phyloP scores from a whole-genome alignment of 2,329 filamentous ascomycete genomes.

The Diaporthe vexans region DNA sequence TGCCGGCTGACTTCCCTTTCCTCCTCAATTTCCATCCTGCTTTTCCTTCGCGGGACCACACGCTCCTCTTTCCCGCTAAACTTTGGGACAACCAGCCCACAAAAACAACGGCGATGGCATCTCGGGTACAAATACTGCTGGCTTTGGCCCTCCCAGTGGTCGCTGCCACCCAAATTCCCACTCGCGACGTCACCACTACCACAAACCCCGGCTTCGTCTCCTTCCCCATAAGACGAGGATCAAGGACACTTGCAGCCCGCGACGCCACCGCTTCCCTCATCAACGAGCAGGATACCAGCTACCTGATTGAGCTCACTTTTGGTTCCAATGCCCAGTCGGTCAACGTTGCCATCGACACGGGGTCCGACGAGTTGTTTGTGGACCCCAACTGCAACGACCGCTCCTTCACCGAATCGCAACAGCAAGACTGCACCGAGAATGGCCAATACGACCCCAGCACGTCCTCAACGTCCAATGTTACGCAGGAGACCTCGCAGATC shows the following conservation, averaged over 20 bases:
- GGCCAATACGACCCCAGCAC: constrained; percentile 55
- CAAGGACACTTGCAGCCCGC: constrained; percentile 37
- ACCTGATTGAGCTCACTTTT: constrained; percentile 53
- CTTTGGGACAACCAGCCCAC: background rate
- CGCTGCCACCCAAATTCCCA: constrained; percentile 13
- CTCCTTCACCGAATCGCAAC: constrained; percentile 47
- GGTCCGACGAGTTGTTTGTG: constrained; percentile 69
- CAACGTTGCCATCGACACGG: constrained; percentile 66
- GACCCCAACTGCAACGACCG: constrained; percentile 70
- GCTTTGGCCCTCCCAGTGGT: constrained; percentile 39
- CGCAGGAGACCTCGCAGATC: constrained; percentile 51
- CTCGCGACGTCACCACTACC: constrained; percentile 31
- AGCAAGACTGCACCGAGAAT: constrained; percentile 55
- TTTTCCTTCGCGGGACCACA: too few species aligned
- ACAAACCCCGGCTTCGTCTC: constrained; percentile 39
- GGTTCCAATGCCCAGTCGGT: constrained; percentile 64
- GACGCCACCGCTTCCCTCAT: constrained; percentile 39
- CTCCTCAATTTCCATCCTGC: background rate
- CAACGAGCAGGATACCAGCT: constrained; percentile 42
- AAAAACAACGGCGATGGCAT: constrained; percentile 2
- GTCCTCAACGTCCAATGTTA: constrained; percentile 52
- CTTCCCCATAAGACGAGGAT: constrained; percentile 39
- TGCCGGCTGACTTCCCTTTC: background rate
- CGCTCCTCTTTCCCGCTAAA: background rate
- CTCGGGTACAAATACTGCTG: constrained; percentile 28